phyloP scores from a whole-genome alignment of 2,329 filamentous ascomycete genomes.

The Leptosphaerulina australis region DNA sequence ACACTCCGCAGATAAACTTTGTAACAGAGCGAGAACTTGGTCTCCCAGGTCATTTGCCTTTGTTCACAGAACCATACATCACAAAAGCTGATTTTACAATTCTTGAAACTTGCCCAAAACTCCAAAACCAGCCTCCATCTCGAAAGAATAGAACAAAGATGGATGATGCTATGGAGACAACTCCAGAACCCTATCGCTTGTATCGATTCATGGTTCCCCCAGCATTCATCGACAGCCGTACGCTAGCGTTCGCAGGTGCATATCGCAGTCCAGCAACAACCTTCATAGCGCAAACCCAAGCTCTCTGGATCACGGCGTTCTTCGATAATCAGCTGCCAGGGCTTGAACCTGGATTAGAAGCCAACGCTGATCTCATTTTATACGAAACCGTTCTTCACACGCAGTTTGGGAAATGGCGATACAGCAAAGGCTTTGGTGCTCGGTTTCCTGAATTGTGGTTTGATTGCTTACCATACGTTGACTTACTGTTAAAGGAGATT shows the following conservation, averaged over 20 bases:
- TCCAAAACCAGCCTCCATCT: constrained; percentile 57
- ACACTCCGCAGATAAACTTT: constrained; percentile 60
- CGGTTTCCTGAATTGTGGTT: constrained; percentile 40
- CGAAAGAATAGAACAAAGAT: constrained; percentile 16
- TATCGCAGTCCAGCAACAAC: constrained; percentile 47
- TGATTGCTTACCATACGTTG: constrained; percentile 40
- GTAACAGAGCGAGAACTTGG: constrained; percentile 38
- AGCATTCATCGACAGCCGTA: constrained; percentile 36
- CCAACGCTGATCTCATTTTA: constrained; percentile 16
- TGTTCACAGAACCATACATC: constrained; percentile 17
- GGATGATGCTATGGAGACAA: constrained; percentile 6
- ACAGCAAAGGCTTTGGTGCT: constrained; percentile 38
- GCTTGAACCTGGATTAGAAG: neutral
- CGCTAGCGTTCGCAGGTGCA: constrained; percentile 51
- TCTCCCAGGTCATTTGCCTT: constrained; percentile 26
- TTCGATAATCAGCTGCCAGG: constrained; percentile 58
- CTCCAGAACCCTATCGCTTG: constrained; percentile 49
- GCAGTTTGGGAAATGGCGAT: constrained; percentile 40
- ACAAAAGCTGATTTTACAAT: constrained; percentile 59
- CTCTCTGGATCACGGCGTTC: constrained; percentile 64
- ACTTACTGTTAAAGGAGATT: constrained; percentile 37
- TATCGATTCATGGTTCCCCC: constrained; percentile 54
- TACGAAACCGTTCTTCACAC: constrained; percentile 41
- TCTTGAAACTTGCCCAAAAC: constrained; percentile 58
- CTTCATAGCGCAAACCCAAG: constrained; percentile 47